Evolutionary conservation across 345 rosid genomes (phyloP).

Genomic region (Aethionema arabicum): DNA sequence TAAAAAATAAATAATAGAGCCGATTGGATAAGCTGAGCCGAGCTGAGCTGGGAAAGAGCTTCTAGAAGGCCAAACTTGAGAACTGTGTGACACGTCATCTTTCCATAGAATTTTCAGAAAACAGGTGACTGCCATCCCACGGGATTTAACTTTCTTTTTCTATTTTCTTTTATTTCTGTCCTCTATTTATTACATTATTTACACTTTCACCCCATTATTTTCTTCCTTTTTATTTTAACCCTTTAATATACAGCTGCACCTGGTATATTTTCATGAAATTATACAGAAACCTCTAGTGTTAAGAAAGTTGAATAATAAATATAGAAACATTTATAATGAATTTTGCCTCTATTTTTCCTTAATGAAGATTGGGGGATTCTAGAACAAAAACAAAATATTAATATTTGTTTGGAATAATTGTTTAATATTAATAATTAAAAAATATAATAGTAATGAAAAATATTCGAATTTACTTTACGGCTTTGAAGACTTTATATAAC

Average conservation of each 20-base stretch:
- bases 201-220: slow-evolving; percentile 2
- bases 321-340: not conserved
- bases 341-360: no score
- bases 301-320: no score
- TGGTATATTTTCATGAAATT: not conserved
- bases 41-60: not conserved
- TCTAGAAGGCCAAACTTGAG: slow-evolving; percentile 35
- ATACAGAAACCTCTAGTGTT: no score
- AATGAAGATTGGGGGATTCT: no score
- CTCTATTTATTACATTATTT: slow-evolving; percentile 13
- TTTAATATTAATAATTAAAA: not conserved
- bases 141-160: slow-evolving; percentile 29
- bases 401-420: not conserved
- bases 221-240: not conserved
- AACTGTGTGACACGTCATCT: slow-evolving; percentile 34
- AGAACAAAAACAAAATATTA: not conserved
- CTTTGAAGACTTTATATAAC: slow-evolving; percentile 15
- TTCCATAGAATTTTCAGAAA: slow-evolving; percentile 33
- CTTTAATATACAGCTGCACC: not conserved
- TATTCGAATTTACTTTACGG: slow-evolving; percentile 9
- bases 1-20: slow-evolving; percentile 11
- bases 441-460: not conserved
- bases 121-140: slow-evolving; percentile 32
- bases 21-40: slow-evolving; percentile 11
- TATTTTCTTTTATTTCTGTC: slow-evolving; percentile 15